Percentiles rank a stretch among this genome's conserved stretches.
phyloP scores from a whole-genome alignment of 257 asterid species.

The Nicotiana knightiana region DNA sequence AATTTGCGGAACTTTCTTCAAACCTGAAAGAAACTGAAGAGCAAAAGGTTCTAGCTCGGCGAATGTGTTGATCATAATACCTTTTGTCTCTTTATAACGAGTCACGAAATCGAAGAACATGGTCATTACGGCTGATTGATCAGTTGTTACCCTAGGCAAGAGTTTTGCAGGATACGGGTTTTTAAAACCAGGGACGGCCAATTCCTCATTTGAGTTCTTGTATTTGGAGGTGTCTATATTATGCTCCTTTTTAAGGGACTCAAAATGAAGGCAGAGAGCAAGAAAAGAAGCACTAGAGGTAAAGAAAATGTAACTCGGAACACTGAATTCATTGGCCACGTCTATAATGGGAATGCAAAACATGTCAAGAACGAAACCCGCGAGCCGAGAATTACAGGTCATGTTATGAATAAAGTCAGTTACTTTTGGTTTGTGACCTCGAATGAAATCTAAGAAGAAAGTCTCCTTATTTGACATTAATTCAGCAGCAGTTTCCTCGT shows the following conservation, averaged over 20 bases:
- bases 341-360: conserved; percentile 29
- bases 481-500: neutral
- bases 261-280: conserved; percentile 4
- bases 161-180: conserved; percentile 23
- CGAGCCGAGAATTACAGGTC: conserved; percentile 1
- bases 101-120: neutral
- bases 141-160: conserved; percentile 8
- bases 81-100: conserved; percentile 15
- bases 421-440: neutral
- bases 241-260: neutral
- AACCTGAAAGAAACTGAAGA: conserved; percentile 14
- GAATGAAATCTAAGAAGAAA: neutral
- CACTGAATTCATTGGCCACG: conserved; percentile 27
- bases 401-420: neutral
- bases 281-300: conserved; percentile 31
- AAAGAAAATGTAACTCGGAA: conserved; percentile 31
- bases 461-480: neutral
- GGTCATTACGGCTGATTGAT: neutral
- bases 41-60: conserved; percentile 33
- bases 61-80: conserved; percentile 42
- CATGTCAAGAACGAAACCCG: conserved; percentile 37
- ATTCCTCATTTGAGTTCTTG: neutral
- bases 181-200: conserved; percentile 18
- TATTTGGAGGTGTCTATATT: conserved; percentile 8
- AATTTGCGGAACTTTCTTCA: conserved; percentile 14